Percentiles rank a stretch among this genome's conserved stretches.
These are phyloP conservation scores for Tricholoma matsutake DNA, from an alignment of 768 basidiomycete genomes.

Conservation along the genomic window DNA sequence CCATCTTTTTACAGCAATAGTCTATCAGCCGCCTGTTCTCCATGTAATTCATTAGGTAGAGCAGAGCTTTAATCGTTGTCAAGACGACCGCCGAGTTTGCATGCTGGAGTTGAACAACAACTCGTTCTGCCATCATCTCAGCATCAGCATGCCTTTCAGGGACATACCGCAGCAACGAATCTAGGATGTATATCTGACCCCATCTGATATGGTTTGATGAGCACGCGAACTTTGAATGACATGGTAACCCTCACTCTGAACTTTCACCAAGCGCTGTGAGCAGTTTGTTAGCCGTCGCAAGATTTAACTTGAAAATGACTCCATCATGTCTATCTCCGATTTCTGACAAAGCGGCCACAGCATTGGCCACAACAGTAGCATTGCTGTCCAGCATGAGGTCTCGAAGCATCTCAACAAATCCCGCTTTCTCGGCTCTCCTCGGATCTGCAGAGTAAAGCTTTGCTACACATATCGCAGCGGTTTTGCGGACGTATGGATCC, in stretches of 20 bases:
- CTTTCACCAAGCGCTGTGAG: constrained; percentile 91
- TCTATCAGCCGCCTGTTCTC: constrained; percentile 83
- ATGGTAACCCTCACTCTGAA: constrained; percentile 74
- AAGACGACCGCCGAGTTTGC: constrained; percentile 99
- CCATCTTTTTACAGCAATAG: constrained; percentile 95
- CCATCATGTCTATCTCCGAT: constrained; percentile 94
- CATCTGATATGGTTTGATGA: constrained; percentile 54
- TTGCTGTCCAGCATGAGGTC: constrained; percentile 92
- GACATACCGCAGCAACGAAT: constrained; percentile 91
- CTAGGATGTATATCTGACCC: constrained; percentile 98
- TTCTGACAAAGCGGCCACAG: constrained; percentile 95
- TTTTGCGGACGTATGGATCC: constrained; percentile 98
- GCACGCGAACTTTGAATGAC: background rate
- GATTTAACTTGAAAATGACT: constrained; percentile 87
- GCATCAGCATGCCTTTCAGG: constrained; percentile 87
- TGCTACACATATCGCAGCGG: constrained; percentile 95
- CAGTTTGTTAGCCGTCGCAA: constrained; percentile 84
- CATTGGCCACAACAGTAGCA: constrained; percentile 96
- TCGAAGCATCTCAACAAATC: constrained; percentile 87
- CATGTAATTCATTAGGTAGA: constrained; percentile 99
- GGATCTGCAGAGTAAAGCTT: constrained; percentile 92
- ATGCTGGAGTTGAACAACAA: constrained; percentile 90
- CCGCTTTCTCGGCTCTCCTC: constrained; percentile 80
- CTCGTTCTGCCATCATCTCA: constrained; percentile 92
- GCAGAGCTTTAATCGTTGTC: constrained; percentile 93